Conservation (phyloP, 2,329 filamentous ascomycete species). For the Alternaria brassicae region DNA sequence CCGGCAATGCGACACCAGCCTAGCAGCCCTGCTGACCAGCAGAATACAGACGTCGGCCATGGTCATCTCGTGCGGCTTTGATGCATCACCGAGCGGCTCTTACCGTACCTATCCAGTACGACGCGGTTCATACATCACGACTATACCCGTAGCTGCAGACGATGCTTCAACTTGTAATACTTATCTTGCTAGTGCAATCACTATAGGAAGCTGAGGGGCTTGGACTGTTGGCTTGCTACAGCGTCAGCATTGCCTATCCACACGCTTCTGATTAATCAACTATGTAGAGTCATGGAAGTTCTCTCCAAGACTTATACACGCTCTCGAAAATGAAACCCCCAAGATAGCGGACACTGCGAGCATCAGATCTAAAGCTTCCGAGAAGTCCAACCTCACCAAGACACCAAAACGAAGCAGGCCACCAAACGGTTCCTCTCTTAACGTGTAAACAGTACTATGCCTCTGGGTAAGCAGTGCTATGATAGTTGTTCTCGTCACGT, state of each 20-base stretch:
- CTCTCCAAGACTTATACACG: neutral
- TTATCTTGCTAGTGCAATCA: neutral
- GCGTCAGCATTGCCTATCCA: neutral
- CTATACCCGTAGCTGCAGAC: neutral
- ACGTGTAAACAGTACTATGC: neutral
- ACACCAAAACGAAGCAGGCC: neutral
- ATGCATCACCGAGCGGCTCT: neutral
- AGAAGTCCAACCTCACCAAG: conserved; percentile 7
- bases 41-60: neutral
- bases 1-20: neutral
- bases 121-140: neutral
- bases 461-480: neutral
- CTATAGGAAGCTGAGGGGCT: neutral
- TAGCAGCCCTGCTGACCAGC: neutral
- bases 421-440: neutral
- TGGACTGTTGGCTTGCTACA: conserved; percentile 8
- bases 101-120: neutral
- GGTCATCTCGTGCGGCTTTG: neutral
- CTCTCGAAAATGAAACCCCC: conserved; percentile 3
- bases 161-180: neutral
- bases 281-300: neutral
- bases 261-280: neutral
- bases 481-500: neutral
- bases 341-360: neutral
- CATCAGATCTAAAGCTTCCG: neutral